A percentile compares a stretch with the other conserved stretches of the same genome.
These are phyloP conservation scores for Xerocomus brunneocitrinus DNA, from an alignment of 768 basidiomycete species.

Conservation along the genomic window DNA sequence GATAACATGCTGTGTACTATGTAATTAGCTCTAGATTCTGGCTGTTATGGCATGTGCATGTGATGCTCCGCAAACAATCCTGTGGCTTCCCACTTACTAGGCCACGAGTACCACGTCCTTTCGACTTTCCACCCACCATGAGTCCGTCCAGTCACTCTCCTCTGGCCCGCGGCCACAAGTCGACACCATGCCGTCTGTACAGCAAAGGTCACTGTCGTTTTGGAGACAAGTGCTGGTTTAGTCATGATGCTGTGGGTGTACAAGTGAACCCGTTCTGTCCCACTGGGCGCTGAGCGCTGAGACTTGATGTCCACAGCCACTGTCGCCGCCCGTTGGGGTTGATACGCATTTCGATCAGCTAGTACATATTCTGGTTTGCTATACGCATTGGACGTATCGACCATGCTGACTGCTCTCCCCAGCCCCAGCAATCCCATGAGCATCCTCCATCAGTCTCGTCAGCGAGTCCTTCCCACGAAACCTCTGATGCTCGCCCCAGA, in stretches of 20 bases:
- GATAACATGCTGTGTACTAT: too few species aligned
- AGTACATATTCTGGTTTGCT: background rate
- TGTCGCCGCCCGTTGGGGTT: background rate
- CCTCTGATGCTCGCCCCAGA: slow-evolving; percentile 17
- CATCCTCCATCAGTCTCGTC: background rate
- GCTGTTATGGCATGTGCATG: too few species aligned
- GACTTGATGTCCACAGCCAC: background rate
- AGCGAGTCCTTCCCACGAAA: background rate
- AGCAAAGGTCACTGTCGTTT: slow-evolving; percentile 25
- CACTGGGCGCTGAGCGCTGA: background rate
- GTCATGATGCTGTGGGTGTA: slow-evolving; percentile 9
- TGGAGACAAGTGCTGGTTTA: slow-evolving; percentile 24
- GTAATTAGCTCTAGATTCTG: too few species aligned
- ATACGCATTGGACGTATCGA: background rate
- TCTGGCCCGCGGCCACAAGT: background rate
- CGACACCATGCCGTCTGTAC: slow-evolving; percentile 19
- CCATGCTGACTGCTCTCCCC: background rate
- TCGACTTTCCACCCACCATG: slow-evolving; percentile 6
- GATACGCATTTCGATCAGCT: background rate
- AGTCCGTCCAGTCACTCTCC: background rate
- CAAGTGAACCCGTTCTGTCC: slow-evolving; percentile 2
- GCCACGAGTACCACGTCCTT: background rate
- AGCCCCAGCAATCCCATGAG: background rate
- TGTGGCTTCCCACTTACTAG: too few species aligned
- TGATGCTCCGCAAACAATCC: too few species aligned